These are phyloP conservation scores for Debaryomyces subglobosus DNA, from an alignment of 1,139 yeast species.

Conservation along the genomic window DNA sequence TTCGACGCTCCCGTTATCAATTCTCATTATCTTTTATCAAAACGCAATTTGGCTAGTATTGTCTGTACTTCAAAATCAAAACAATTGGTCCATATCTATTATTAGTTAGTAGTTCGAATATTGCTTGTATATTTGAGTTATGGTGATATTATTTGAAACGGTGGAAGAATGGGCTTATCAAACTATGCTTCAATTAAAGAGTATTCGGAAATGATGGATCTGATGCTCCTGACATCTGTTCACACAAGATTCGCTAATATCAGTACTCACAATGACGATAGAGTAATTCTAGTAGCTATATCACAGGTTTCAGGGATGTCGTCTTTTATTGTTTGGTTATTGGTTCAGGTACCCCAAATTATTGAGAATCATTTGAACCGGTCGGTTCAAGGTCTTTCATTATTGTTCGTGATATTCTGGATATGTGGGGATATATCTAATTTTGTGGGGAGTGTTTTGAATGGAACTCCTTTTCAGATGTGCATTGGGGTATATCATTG, in stretches of 20 bases:
- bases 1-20: not conserved
- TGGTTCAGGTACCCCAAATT: conserved; percentile 87
- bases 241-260: not conserved
- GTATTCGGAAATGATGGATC: not conserved
- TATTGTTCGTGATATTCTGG: conserved; percentile 72
- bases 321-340: conserved; percentile 59
- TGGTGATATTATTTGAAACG: not conserved
- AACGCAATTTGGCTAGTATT: not conserved
- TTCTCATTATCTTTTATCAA: not conserved
- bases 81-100: not conserved
- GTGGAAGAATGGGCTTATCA: not conserved
- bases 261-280: not conserved
- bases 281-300: conserved; percentile 3
- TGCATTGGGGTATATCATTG: conserved; percentile 71
- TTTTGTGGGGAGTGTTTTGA: conserved; percentile 71
- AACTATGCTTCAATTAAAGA: not conserved
- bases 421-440: conserved; percentile 81
- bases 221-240: not conserved
- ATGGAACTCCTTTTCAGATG: conserved; percentile 76
- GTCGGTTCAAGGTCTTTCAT: conserved; percentile 83
- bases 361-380: conserved; percentile 70
- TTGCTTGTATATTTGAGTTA: not conserved
- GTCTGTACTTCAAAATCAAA: not conserved
- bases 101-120: not conserved
- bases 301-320: conserved; percentile 28